Conservation (phyloP, 2,329 filamentous ascomycete genomes). For the Penicillium griseofulvum region DNA sequence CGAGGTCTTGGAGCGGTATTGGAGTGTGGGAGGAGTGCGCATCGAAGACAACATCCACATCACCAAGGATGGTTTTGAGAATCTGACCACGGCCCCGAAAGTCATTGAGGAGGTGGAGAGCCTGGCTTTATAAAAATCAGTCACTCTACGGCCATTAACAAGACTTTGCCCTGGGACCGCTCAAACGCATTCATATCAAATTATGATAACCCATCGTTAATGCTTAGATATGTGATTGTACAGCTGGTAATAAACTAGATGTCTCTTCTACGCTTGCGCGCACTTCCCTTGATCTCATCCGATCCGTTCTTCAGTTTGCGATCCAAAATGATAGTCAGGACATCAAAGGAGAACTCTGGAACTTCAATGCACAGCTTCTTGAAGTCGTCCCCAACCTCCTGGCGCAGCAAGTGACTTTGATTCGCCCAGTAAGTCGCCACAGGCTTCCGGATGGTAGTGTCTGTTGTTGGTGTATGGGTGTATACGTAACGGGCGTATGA, state of each 20-base stretch:
- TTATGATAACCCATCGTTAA: not conserved
- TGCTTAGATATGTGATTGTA: not conserved
- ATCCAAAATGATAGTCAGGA: constrained; percentile 62
- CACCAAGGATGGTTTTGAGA: constrained; percentile 74
- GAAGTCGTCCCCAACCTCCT: constrained; percentile 86
- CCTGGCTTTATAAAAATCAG: constrained; percentile 25
- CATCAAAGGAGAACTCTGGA: constrained; percentile 89
- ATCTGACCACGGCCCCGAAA: constrained; percentile 78
- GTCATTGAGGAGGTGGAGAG: constrained; percentile 63
- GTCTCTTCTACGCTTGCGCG: constrained; percentile 40
- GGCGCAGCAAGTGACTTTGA: constrained; percentile 72
- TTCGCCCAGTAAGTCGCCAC: constrained; percentile 90
- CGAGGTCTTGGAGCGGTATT: constrained; percentile 71
- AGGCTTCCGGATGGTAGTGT: constrained; percentile 72
- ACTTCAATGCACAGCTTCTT: constrained; percentile 79
- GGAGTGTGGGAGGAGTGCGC: constrained; percentile 85
- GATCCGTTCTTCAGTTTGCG: constrained; percentile 43
- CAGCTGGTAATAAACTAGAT: constrained; percentile 14
- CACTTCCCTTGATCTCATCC: constrained; percentile 37
- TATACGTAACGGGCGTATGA: constrained; percentile 90
- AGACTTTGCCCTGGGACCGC: not conserved
- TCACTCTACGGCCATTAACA: not conserved
- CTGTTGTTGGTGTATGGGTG: constrained; percentile 67
- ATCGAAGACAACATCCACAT: constrained; percentile 91
- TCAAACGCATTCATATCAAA: not conserved